Evolutionary conservation across 2,329 filamentous ascomycete species (phyloP).

Genomic region (Akanthomyces dipterigenus): DNA sequence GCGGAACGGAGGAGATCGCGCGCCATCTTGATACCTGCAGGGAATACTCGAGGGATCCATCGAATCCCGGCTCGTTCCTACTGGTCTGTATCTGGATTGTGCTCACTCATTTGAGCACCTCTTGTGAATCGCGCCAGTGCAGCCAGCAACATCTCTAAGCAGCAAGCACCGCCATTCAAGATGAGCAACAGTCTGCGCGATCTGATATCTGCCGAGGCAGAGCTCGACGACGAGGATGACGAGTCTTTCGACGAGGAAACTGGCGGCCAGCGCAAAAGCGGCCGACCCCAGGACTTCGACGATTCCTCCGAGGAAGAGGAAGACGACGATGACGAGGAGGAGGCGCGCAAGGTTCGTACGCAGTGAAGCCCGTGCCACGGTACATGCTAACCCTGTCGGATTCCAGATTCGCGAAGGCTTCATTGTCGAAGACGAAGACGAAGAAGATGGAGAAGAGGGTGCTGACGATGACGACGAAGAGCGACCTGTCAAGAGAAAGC

Average conservation of each 20-base stretch:
- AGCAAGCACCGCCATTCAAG: slow-evolving; percentile 24
- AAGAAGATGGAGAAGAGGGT: slow-evolving; percentile 63
- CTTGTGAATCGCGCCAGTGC: neutral
- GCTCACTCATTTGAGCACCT: neutral
- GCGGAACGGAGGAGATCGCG: slow-evolving; percentile 11
- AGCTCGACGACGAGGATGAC: slow-evolving; percentile 79
- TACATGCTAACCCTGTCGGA: neutral
- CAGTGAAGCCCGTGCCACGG: neutral
- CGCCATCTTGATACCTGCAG: neutral
- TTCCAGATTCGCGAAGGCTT: slow-evolving; percentile 82
- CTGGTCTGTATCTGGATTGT: neutral
- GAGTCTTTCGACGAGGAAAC: slow-evolving; percentile 75
- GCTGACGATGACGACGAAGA: slow-evolving; percentile 47
- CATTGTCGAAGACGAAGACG: slow-evolving; percentile 81
- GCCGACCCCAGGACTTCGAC: slow-evolving; percentile 44
- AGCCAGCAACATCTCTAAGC: neutral
- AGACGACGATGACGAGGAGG: slow-evolving; percentile 86
- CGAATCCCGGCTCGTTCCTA: neutral
- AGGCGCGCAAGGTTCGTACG: slow-evolving; percentile 60
- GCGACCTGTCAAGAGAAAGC: slow-evolving; percentile 64
- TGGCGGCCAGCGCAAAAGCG: slow-evolving; percentile 47
- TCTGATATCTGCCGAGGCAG: slow-evolving; percentile 77
- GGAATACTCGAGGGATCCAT: neutral
- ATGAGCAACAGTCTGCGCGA: slow-evolving; percentile 64
- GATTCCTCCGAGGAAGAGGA: slow-evolving; percentile 92